phyloP scores from a whole-genome alignment of 176 grass and related monocot genomes.

The Rhynchospora tenuis region DNA sequence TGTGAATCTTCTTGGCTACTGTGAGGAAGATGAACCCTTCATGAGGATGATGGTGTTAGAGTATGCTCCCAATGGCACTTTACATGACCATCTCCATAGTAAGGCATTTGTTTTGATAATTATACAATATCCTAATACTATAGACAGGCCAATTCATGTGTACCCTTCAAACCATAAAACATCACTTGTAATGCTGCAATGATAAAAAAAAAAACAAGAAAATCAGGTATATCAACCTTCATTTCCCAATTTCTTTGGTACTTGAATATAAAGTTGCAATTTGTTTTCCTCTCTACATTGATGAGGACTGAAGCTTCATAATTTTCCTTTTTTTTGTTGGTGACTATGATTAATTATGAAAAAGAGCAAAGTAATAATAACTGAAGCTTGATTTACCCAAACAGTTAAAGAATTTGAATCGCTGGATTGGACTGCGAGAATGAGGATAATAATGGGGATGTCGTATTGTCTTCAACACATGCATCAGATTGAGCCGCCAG shows the following conservation, averaged over 20 bases:
- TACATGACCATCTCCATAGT: slow-evolving; percentile 87
- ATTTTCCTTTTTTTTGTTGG: not conserved
- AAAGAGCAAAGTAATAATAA: not conserved
- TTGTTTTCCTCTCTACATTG: not conserved
- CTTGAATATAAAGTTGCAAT: not conserved
- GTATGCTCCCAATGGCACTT: slow-evolving; percentile 77
- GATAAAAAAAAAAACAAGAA: not conserved
- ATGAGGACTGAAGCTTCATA: not conserved
- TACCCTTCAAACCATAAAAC: not conserved
- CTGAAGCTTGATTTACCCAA: slow-evolving; percentile 18
- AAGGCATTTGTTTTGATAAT: slow-evolving; percentile 24
- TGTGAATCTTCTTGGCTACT: slow-evolving; percentile 80
- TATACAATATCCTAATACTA: not conserved
- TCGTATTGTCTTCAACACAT: slow-evolving; percentile 86
- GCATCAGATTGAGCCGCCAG: slow-evolving; percentile 66
- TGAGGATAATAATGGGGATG: slow-evolving; percentile 91
- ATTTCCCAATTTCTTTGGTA: not conserved
- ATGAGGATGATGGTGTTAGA: slow-evolving; percentile 96
- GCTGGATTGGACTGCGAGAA: slow-evolving; percentile 77
- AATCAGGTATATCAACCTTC: not conserved
- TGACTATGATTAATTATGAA: not conserved
- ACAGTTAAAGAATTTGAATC: slow-evolving; percentile 82
- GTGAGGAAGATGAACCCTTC: slow-evolving; percentile 76
- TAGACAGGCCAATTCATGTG: not conserved
- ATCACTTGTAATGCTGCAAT: not conserved